Evolutionary conservation across 2,329 filamentous ascomycete genomes (phyloP).

Genomic region (Geosmithia putterillii): DNA sequence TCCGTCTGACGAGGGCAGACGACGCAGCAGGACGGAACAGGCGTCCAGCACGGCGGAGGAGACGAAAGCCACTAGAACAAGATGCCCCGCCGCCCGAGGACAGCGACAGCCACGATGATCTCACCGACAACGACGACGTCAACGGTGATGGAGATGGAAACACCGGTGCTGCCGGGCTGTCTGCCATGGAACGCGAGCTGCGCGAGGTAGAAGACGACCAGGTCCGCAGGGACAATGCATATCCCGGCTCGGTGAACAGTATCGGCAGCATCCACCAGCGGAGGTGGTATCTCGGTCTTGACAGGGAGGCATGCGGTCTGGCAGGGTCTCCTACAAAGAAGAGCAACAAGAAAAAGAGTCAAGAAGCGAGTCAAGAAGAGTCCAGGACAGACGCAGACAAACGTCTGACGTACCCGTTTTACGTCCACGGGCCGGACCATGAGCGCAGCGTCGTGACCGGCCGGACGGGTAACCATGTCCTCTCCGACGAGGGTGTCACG

Average conservation of each 20-base stretch:
- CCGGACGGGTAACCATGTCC: conserved; percentile 42
- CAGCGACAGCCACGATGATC: too few relatives aligned
- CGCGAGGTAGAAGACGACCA: conserved; percentile 36
- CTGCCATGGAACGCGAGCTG: conserved; percentile 25
- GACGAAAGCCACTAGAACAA: not conserved
- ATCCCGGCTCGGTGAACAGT: conserved; percentile 50
- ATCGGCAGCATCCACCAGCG: conserved; percentile 58
- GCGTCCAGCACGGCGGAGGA: conserved; percentile 1
- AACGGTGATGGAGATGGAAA: conserved; percentile 3
- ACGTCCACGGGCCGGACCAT: conserved; percentile 44
- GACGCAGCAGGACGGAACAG: conserved; percentile 19
- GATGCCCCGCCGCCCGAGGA: not conserved
- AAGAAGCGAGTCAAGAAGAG: not conserved
- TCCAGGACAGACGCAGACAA: not conserved
- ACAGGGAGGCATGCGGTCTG: conserved; percentile 48
- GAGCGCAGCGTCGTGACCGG: conserved; percentile 59
- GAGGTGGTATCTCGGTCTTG: conserved; percentile 53
- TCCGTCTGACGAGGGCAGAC: conserved; percentile 37
- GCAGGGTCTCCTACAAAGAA: too few relatives aligned
- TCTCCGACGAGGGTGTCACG: conserved; percentile 47
- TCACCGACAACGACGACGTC: conserved; percentile 6
- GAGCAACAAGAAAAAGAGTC: not conserved
- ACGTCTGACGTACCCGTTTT: conserved; percentile 41
- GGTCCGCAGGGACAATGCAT: conserved; percentile 50
- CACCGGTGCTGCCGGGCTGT: conserved; percentile 7